These are phyloP conservation scores for Candida adriatica DNA, from an alignment of 805 yeast species.

Conservation along the genomic window DNA sequence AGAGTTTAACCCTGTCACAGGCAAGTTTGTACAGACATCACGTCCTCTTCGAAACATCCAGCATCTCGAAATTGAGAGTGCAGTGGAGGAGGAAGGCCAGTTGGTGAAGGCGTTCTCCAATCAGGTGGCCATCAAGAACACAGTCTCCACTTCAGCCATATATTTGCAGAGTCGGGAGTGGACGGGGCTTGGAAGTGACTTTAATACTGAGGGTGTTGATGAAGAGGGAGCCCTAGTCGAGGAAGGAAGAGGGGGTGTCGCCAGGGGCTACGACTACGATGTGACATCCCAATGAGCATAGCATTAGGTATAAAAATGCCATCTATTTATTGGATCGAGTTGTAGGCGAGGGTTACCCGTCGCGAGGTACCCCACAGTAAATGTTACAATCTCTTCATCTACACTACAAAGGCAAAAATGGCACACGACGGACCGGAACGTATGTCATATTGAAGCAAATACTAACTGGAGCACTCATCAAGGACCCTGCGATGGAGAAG, in stretches of 20 bases:
- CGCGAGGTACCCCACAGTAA: too few species aligned
- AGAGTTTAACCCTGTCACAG: constrained; percentile 84
- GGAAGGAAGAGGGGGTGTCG: constrained; percentile 82
- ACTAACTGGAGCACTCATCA: constrained; percentile 18
- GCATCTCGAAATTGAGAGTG: constrained; percentile 55
- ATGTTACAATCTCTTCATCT: too few species aligned
- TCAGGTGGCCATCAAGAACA: constrained; percentile 59
- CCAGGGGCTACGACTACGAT: constrained; percentile 69
- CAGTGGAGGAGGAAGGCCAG: constrained; percentile 13
- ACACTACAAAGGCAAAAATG: constrained; percentile 3
- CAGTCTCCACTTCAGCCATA: constrained; percentile 85
- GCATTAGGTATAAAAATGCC: too few species aligned
- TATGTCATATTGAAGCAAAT: constrained; percentile 1
- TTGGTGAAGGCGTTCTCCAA: constrained; percentile 52
- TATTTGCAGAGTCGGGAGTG: constrained; percentile 67
- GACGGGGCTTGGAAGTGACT: constrained; percentile 92
- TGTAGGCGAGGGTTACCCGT: too few species aligned
- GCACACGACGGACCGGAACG: constrained; percentile 15
- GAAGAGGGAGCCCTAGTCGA: constrained; percentile 69
- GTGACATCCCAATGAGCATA: constrained; percentile 2
- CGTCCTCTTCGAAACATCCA: constrained; percentile 66
- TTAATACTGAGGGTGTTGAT: constrained; percentile 33
- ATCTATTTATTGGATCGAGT: too few species aligned
- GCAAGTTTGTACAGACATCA: constrained; percentile 59
- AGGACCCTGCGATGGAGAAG: constrained; percentile 22